Evolutionary conservation across 805 yeast species (phyloP).

Genomic region (Wickerhamomyces ciferrii): DNA sequence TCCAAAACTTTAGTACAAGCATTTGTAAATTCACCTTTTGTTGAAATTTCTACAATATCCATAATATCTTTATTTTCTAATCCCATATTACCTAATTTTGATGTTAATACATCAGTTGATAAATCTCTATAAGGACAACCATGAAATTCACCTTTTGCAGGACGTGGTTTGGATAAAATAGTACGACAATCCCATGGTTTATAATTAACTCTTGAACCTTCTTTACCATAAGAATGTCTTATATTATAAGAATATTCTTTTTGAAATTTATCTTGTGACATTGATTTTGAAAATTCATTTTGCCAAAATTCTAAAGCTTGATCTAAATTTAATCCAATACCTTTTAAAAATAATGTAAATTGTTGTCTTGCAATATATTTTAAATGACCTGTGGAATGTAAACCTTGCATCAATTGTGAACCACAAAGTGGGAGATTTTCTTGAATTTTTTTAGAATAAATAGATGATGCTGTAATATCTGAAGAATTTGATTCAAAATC

Average conservation of each 20-base stretch:
- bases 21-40: constrained; percentile 65
- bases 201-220: constrained; percentile 83
- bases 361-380: constrained; percentile 84
- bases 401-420: constrained; percentile 55
- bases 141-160: constrained; percentile 65
- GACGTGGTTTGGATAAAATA: constrained; percentile 67
- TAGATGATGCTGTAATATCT: constrained; percentile 57
- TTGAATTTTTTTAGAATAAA: constrained; percentile 47
- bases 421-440: constrained; percentile 84
- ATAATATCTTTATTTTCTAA: constrained; percentile 52
- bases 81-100: constrained; percentile 58
- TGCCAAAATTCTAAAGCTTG: constrained; percentile 89
- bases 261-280: constrained; percentile 69
- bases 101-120: constrained; percentile 54
- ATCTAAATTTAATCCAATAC: constrained; percentile 81
- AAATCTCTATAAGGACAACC: constrained; percentile 93
- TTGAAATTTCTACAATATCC: constrained; percentile 62
- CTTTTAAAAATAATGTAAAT: constrained; percentile 77
- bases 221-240: constrained; percentile 86
- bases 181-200: constrained; percentile 82
- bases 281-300: constrained; percentile 57
- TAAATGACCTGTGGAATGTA: constrained; percentile 62
- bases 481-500: constrained; percentile 2
- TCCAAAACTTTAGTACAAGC: constrained; percentile 93
- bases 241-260: constrained; percentile 88